Percentiles rank a stretch among this genome's conserved stretches.
Conservation (phyloP, 805 yeast genomes). For the Candida namnaoensis region DNA sequence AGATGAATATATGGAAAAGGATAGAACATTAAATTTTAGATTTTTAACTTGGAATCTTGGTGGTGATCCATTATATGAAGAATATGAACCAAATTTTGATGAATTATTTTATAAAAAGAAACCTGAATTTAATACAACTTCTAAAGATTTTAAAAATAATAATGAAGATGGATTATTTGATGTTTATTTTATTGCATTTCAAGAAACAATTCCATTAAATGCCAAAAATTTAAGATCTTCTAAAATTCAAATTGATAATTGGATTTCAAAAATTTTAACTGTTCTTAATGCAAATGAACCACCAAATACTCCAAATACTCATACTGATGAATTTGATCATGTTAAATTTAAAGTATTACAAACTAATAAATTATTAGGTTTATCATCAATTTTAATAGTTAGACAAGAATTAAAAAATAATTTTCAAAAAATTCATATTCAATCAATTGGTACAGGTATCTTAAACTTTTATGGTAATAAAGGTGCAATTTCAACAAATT, state of each 20-base stretch:
- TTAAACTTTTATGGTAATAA: conserved; percentile 53
- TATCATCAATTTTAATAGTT: conserved; percentile 38
- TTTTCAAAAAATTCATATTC: conserved; percentile 27
- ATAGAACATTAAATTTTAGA: conserved; percentile 14
- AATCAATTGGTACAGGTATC: conserved; percentile 48
- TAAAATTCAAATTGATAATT: conserved; percentile 21
- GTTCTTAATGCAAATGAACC: conserved; percentile 9
- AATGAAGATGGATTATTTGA: conserved; percentile 15
- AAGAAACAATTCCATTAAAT: conserved; percentile 42
- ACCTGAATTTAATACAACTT: neutral
- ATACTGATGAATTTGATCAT: no score
- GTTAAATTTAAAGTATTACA: conserved; percentile 25
- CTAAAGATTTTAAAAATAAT: neutral
- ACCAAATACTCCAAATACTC: conserved; percentile 1
- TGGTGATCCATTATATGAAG: conserved; percentile 16
- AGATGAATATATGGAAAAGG: conserved; percentile 9
- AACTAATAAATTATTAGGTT: conserved; percentile 42
- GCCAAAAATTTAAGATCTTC: conserved; percentile 28
- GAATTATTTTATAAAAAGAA: neutral
- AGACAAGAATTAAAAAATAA: conserved; percentile 23
- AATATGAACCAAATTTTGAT: neutral
- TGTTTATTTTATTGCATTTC: conserved; percentile 35
- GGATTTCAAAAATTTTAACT: conserved; percentile 20
- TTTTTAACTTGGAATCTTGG: conserved; percentile 31
- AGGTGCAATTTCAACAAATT: conserved; percentile 42